A percentile compares a stretch with the other conserved stretches of the same genome.
phyloP scores from a whole-genome alignment of 2,329 filamentous ascomycete genomes.

The Boeremia lycopersici region DNA sequence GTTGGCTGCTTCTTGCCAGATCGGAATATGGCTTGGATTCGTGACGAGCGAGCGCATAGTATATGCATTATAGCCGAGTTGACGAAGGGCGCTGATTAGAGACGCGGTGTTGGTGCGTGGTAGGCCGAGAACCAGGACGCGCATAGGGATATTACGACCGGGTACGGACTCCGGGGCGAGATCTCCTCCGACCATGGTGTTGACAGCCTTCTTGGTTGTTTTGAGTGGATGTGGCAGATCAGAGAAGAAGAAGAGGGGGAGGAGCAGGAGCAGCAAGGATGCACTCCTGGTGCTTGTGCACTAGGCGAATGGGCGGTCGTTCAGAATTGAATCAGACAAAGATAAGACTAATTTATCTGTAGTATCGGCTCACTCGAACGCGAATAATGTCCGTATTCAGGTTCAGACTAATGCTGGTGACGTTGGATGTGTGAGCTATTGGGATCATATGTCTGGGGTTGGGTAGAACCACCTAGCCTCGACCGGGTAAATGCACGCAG shows the following conservation, averaged over 20 bases:
- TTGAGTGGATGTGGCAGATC: too few relatives aligned
- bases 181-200: not conserved
- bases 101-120: constrained; percentile 73
- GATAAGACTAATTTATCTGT: too few relatives aligned
- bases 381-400: not conserved
- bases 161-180: not conserved
- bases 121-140: constrained; percentile 71
- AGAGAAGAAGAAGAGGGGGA: too few relatives aligned
- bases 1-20: constrained; percentile 41
- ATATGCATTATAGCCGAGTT: constrained; percentile 45
- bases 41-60: constrained; percentile 32
- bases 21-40: constrained; percentile 24
- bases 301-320: too few relatives aligned
- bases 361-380: too few relatives aligned
- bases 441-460: not conserved
- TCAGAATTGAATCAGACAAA: too few relatives aligned
- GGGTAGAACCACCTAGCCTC: constrained; percentile 10
- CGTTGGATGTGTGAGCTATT: not conserved
- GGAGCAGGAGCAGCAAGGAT: too few relatives aligned
- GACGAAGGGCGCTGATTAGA: constrained; percentile 49
- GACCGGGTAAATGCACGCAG: constrained; percentile 13
- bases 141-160: constrained; percentile 60
- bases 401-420: not conserved
- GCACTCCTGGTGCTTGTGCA: too few relatives aligned
- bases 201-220: not conserved